A percentile compares a stretch with the other conserved stretches of the same genome.
phyloP scores from a whole-genome alignment of 116 monocot genomes.

The Zostera marina region DNA sequence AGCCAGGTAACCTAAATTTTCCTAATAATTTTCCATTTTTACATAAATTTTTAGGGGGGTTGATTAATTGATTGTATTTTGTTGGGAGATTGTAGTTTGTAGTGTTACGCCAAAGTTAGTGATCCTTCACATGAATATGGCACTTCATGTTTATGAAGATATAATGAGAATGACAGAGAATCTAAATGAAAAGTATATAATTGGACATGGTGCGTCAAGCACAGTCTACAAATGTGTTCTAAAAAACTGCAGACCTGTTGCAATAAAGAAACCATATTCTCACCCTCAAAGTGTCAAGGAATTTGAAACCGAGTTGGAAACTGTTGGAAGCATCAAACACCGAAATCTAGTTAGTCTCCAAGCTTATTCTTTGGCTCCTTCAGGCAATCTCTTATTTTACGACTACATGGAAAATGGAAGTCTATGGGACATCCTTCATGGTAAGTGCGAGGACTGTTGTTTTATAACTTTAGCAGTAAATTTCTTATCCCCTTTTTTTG shows the following conservation, averaged over 20 bases:
- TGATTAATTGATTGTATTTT: too few relatives aligned
- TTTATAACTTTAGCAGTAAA: neutral
- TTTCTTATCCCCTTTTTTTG: neutral
- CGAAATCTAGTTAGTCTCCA: slow-evolving; percentile 85
- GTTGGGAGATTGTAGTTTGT: slow-evolving; percentile 15
- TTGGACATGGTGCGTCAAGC: slow-evolving; percentile 90
- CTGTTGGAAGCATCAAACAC: slow-evolving; percentile 92
- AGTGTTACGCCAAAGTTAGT: slow-evolving; percentile 64
- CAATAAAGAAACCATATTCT: slow-evolving; percentile 72
- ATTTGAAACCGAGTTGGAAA: slow-evolving; percentile 85
- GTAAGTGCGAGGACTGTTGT: slow-evolving; percentile 13
- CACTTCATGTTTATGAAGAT: slow-evolving; percentile 94
- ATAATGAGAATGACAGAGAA: slow-evolving; percentile 99
- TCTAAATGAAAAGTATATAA: slow-evolving; percentile 85
- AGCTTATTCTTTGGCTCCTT: slow-evolving; percentile 80
- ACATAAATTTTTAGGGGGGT: neutral
- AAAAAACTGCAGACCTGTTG: slow-evolving; percentile 92
- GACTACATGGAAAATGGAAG: slow-evolving; percentile 99
- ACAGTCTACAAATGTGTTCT: slow-evolving; percentile 91
- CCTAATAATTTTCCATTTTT: neutral
- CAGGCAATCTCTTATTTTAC: slow-evolving; percentile 86
- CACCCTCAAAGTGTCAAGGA: slow-evolving; percentile 81
- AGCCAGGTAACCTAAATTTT: slow-evolving; percentile 31
- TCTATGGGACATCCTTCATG: slow-evolving; percentile 95
- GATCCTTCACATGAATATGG: slow-evolving; percentile 98